Percentiles rank a stretch among this genome's conserved stretches.
Evolutionary conservation across 2,329 filamentous ascomycete species (phyloP).

Genomic region (Talaromyces sp.): DNA sequence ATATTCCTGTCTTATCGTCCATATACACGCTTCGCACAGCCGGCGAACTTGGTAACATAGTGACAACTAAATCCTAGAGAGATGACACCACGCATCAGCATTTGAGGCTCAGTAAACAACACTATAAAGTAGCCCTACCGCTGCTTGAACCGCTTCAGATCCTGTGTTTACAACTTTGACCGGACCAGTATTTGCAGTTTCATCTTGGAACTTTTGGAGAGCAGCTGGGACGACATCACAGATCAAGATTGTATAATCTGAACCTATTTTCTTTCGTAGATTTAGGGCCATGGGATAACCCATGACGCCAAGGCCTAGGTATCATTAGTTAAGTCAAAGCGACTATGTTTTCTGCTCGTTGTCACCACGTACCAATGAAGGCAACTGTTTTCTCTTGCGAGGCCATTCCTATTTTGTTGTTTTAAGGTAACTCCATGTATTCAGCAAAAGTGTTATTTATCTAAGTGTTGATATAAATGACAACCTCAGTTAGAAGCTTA

Average conservation of each 20-base stretch:
- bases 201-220: constrained; percentile 32
- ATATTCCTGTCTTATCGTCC: constrained; percentile 38
- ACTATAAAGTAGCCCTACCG: constrained; percentile 20
- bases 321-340: not conserved
- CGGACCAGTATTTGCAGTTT: constrained; percentile 27
- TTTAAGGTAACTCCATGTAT: not conserved
- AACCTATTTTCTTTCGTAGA: constrained; percentile 31
- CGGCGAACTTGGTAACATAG: constrained; percentile 49
- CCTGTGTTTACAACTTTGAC: constrained; percentile 34
- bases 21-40: constrained; percentile 49
- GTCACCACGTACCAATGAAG: not conserved
- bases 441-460: not conserved
- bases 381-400: not conserved
- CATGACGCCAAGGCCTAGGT: constrained; percentile 37
- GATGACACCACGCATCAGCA: not conserved
- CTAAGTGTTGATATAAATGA: not conserved
- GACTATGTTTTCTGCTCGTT: not conserved
- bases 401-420: not conserved
- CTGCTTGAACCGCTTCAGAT: constrained; percentile 33
- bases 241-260: constrained; percentile 28
- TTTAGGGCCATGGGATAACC: constrained; percentile 41
- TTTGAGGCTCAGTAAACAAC: not conserved
- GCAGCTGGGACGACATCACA: constrained; percentile 37
- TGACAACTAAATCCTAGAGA: constrained; percentile 41
- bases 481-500: not conserved